A percentile compares a stretch with the other conserved stretches of the same genome.
Conservation (phyloP, 371 early-diverging fungal species). For the Syncephalastrum monosporum region DNA sequence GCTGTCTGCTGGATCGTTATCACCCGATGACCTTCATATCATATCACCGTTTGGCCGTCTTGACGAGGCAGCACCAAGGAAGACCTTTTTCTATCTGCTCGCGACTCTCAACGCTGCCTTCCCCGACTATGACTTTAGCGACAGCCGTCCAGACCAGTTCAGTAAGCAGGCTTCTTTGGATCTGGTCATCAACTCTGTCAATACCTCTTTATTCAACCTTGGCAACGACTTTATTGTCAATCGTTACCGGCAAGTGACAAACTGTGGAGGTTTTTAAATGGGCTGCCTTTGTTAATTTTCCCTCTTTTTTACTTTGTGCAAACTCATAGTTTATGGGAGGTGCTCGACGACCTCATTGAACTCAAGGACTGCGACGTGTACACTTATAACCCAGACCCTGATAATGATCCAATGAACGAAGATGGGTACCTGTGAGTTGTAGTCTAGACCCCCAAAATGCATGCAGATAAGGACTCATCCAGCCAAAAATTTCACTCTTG, state of each 20-base stretch:
- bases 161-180: constrained; percentile 69
- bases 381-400: constrained; percentile 81
- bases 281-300: not conserved
- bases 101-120: constrained; percentile 92
- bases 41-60: constrained; percentile 86
- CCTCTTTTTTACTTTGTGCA: not conserved
- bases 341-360: constrained; percentile 78
- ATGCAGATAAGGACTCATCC: not conserved
- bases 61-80: constrained; percentile 72
- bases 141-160: constrained; percentile 86
- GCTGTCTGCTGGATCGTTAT: constrained; percentile 47
- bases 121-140: constrained; percentile 95
- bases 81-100: constrained; percentile 88
- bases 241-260: constrained; percentile 31
- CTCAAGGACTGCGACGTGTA: constrained; percentile 86
- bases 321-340: constrained; percentile 68
- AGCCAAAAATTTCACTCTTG: not conserved
- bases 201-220: constrained; percentile 80
- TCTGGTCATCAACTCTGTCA: constrained; percentile 79
- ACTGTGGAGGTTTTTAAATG: not conserved
- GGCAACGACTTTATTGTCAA: constrained; percentile 67
- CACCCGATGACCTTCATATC: constrained; percentile 54
- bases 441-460: not conserved
- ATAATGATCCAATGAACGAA: constrained; percentile 87
- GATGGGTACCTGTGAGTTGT: constrained; percentile 55